Evolutionary conservation across 192 early-diverging fungal genomes (phyloP).

Genomic region (Pilaira anomala): DNA sequence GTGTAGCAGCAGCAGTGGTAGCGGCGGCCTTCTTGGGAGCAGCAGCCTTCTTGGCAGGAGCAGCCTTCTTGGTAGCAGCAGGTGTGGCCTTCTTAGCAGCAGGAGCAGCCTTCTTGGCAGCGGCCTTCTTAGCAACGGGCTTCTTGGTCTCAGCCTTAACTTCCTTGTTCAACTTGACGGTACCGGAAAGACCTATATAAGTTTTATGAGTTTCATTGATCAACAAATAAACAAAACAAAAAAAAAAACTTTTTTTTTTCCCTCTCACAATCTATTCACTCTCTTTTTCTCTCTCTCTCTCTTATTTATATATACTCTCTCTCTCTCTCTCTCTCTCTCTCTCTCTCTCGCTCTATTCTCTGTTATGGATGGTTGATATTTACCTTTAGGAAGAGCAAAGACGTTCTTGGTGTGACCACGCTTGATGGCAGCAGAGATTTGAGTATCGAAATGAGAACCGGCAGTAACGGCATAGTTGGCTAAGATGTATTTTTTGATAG

Average conservation of each 20-base stretch:
- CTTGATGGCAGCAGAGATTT: slow-evolving; percentile 64
- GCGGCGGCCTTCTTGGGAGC: slow-evolving; percentile 32
- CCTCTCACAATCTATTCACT: not conserved
- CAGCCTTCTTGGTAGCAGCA: slow-evolving; percentile 22
- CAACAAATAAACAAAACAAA: not conserved
- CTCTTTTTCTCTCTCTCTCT: not conserved
- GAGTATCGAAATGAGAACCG: slow-evolving; percentile 50
- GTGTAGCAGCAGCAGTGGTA: slow-evolving; percentile 35
- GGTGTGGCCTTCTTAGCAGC: slow-evolving; percentile 29
- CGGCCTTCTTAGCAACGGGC: slow-evolving; percentile 32
- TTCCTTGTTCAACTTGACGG: slow-evolving; percentile 62
- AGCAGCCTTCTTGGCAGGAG: slow-evolving; percentile 42
- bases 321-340: not conserved
- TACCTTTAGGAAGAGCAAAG: slow-evolving; percentile 67
- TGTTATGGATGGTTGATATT: slow-evolving; percentile 8
- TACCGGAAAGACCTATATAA: slow-evolving; percentile 46
- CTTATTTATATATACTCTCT: no score
- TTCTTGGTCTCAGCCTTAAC: slow-evolving; percentile 44
- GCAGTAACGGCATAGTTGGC: slow-evolving; percentile 58
- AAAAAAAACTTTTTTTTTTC: no score
- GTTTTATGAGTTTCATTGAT: not conserved
- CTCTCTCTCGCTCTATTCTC: not conserved
- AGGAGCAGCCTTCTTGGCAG: slow-evolving; percentile 50
- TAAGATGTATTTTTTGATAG: slow-evolving; percentile 77
- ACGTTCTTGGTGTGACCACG: slow-evolving; percentile 52